These are phyloP conservation scores for Lotus japonicus DNA, from an alignment of 306 rosid genomes.

Conservation along the genomic window DNA sequence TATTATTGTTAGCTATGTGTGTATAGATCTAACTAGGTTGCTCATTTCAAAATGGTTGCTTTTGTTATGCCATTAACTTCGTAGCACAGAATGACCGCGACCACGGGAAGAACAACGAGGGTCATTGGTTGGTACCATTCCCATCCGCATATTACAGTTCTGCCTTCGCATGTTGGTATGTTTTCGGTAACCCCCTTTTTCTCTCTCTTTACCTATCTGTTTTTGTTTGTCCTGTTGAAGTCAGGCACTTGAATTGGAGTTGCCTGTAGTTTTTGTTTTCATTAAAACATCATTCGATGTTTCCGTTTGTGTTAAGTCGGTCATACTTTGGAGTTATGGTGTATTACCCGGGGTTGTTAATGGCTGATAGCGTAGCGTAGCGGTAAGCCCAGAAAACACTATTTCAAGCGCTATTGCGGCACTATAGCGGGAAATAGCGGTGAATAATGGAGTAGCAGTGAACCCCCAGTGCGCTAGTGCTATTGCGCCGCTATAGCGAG, in stretches of 20 bases:
- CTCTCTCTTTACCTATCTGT: not conserved
- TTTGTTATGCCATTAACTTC: conserved; percentile 47
- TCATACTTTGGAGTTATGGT: not conserved
- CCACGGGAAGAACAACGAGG: conserved; percentile 76
- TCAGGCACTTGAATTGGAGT: not conserved
- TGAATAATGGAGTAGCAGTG: too few species aligned
- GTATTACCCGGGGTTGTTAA: too few species aligned
- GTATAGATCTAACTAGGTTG: too few species aligned
- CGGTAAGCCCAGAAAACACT: too few species aligned
- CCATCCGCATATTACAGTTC: conserved; percentile 98
- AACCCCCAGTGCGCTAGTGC: too few species aligned
- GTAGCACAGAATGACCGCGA: conserved; percentile 60
- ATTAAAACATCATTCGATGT: not conserved
- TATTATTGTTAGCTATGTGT: too few species aligned
- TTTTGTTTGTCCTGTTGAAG: not conserved
- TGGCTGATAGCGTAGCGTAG: too few species aligned
- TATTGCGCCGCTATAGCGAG: too few species aligned
- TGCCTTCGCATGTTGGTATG: conserved; percentile 97
- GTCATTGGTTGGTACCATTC: conserved; percentile 99
- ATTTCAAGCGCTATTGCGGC: too few species aligned
- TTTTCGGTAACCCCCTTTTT: not conserved
- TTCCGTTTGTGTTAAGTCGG: not conserved
- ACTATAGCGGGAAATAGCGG: too few species aligned
- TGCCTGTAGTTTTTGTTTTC: not conserved
- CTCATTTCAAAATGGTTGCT: not conserved